Conservation (phyloP, 2,329 filamentous ascomycete genomes). For the Whalleya microplaca region DNA sequence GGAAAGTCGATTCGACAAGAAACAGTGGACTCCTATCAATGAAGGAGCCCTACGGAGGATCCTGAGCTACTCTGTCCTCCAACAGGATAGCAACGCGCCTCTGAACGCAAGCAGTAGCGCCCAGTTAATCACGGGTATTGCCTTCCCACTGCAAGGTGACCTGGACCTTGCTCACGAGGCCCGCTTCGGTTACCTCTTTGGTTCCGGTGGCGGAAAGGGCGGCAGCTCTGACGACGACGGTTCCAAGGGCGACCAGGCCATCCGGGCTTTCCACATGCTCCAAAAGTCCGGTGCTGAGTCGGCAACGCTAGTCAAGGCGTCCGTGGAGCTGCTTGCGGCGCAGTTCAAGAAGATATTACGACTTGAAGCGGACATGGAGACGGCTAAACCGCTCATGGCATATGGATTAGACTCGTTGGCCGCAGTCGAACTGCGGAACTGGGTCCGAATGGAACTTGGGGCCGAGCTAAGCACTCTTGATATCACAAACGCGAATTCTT, state of each 20-base stretch:
- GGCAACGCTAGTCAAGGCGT: not conserved
- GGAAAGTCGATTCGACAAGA: constrained; percentile 17
- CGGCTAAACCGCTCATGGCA: constrained; percentile 27
- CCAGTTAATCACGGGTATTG: constrained; percentile 32
- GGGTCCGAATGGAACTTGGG: constrained; percentile 27
- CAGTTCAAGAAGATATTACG: constrained; percentile 32
- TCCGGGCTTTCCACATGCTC: not conserved
- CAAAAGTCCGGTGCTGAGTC: too few relatives aligned
- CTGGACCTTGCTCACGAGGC: constrained; percentile 30
- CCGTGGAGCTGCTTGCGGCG: constrained; percentile 26
- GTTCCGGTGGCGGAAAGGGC: constrained; percentile 1
- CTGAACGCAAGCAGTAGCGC: constrained; percentile 3
- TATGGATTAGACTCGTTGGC: constrained; percentile 38
- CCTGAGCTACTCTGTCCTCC: constrained; percentile 29
- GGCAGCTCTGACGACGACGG: too few relatives aligned
- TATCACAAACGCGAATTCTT: constrained; percentile 32
- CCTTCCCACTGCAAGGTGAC: constrained; percentile 29
- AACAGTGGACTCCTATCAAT: constrained; percentile 20
- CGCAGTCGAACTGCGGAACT: constrained; percentile 38
- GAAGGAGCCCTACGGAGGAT: constrained; percentile 24
- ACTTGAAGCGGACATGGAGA: constrained; percentile 31
- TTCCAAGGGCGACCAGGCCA: not conserved
- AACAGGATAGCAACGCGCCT: constrained; percentile 2
- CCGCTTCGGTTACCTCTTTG: constrained; percentile 28
- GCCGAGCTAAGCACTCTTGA: constrained; percentile 32